Percentiles rank a stretch among this genome's conserved stretches.
Evolutionary conservation across 202 grass and related monocot species (phyloP).

Genomic region (Schoenoplectus tabernaemontani): DNA sequence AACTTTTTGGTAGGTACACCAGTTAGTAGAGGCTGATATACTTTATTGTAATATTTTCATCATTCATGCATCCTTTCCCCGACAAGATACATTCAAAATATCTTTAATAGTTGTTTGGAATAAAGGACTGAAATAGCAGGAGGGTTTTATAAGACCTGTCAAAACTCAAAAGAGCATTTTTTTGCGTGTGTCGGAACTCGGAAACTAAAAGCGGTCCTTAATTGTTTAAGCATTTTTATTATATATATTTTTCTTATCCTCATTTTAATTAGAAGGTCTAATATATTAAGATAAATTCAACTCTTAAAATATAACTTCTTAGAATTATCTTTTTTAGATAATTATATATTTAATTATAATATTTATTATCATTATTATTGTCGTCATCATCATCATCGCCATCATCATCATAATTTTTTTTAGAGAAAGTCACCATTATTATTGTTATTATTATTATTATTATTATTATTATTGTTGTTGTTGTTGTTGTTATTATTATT

Average conservation of each 20-base stretch:
- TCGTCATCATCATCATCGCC: too few species aligned
- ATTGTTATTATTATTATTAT: too few species aligned
- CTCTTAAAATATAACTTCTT: too few species aligned
- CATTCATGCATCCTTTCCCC: not conserved
- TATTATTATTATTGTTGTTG: too few species aligned
- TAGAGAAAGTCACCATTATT: too few species aligned
- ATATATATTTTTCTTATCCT: too few species aligned
- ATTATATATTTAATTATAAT: too few species aligned
- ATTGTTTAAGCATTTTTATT: not conserved
- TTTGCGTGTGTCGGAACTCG: not conserved
- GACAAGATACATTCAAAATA: slow-evolving; percentile 4
- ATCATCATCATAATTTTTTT: too few species aligned
- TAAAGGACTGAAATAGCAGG: not conserved
- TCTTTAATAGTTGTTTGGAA: not conserved
- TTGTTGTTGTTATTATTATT: too few species aligned
- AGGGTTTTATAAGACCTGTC: not conserved
- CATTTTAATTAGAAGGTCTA: not conserved
- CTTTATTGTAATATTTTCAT: not conserved
- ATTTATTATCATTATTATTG: too few species aligned
- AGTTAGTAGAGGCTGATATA: not conserved
- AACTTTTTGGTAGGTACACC: not conserved
- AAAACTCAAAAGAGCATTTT: not conserved
- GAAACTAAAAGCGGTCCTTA: not conserved
- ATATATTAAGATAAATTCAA: too few species aligned
- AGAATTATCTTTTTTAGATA: too few species aligned